phyloP scores from a whole-genome alignment of 192 early-diverging fungal species.

The Spizellomyces punctatus region DNA sequence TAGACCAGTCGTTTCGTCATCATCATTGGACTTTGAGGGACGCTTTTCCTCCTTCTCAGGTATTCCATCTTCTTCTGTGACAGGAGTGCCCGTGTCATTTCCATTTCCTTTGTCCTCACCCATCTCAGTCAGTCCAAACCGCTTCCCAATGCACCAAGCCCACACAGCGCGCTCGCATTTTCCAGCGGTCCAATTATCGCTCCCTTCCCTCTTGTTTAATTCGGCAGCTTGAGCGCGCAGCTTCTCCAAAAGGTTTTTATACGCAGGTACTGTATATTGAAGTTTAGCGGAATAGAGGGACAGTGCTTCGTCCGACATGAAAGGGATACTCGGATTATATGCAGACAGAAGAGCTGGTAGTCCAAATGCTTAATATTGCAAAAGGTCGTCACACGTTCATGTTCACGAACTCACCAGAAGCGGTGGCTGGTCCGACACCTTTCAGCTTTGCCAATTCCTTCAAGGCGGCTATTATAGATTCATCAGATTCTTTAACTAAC shows the following conservation, averaged over 20 bases:
- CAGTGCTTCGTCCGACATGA: slow-evolving; percentile 31
- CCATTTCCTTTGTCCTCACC: no score
- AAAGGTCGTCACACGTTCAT: not conserved
- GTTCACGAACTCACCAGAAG: not conserved
- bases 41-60: no score
- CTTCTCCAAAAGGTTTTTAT: not conserved
- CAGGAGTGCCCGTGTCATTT: no score
- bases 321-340: slow-evolving; percentile 10
- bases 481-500: not conserved
- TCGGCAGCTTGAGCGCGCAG: slow-evolving; percentile 9
- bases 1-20: no score
- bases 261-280: slow-evolving; percentile 26
- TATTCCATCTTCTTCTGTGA: no score
- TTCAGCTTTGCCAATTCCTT: slow-evolving; percentile 11
- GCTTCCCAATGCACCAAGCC: not conserved
- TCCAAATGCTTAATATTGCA: not conserved
- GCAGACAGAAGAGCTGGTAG: slow-evolving; percentile 13
- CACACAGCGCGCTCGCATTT: slow-evolving; percentile 18
- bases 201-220: slow-evolving; percentile 13
- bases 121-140: not conserved
- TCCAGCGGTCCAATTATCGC: slow-evolving; percentile 17
- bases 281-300: not conserved
- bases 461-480: slow-evolving; percentile 2
- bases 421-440: slow-evolving; percentile 29
- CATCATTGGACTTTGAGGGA: no score